phyloP scores from a whole-genome alignment of 2,329 filamentous ascomycete species.

The Sclerotinia sclerotiorum region DNA sequence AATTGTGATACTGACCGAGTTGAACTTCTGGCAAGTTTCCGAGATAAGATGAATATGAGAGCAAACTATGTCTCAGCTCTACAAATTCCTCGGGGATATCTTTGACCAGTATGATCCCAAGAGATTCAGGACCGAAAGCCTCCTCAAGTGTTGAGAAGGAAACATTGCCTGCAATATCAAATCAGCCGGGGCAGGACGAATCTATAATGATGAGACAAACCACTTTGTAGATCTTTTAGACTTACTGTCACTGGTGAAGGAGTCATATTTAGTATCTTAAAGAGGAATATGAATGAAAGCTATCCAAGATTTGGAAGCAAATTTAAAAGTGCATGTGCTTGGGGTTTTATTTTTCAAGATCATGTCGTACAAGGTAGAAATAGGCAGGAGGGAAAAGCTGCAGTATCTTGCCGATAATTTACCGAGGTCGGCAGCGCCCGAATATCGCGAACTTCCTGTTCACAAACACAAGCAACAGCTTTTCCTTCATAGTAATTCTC shows the following conservation, averaged over 20 bases:
- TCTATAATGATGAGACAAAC: conserved; percentile 43
- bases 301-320: background rate
- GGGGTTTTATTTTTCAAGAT: background rate
- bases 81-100: conserved; percentile 74
- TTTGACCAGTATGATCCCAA: conserved; percentile 92
- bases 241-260: conserved; percentile 51
- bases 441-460: conserved; percentile 13
- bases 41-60: conserved; percentile 87
- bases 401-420: conserved; percentile 8
- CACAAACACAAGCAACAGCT: conserved; percentile 7
- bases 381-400: background rate
- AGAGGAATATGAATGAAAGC: background rate
- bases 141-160: conserved; percentile 67
- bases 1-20: conserved; percentile 57
- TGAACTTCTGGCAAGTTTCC: conserved; percentile 73
- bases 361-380: background rate
- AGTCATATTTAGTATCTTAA: conserved; percentile 29
- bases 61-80: conserved; percentile 67
- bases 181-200: conserved; percentile 24
- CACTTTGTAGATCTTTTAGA: conserved; percentile 58
- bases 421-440: conserved; percentile 16
- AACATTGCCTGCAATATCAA: conserved; percentile 54
- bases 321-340: background rate
- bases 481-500: conserved; percentile 4
- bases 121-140: conserved; percentile 85